A percentile compares a stretch with the other conserved stretches of the same genome.
These are phyloP conservation scores for Lachancea sp. DNA, from an alignment of 805 yeast genomes.

Conservation along the genomic window DNA sequence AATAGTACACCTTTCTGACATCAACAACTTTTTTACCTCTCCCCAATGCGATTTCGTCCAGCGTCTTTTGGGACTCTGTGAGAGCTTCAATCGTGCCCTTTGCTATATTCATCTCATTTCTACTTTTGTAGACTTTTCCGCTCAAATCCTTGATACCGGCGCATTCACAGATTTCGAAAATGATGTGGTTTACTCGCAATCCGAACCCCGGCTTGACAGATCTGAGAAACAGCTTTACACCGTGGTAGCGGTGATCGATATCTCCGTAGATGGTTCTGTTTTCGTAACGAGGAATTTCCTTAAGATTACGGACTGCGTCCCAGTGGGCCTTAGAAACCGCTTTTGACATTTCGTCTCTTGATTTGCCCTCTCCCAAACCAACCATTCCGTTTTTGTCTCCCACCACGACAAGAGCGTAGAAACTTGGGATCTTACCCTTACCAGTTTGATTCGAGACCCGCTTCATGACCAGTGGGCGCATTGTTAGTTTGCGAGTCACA, in stretches of 20 bases:
- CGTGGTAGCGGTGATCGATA: conserved; percentile 76
- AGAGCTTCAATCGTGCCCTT: conserved; percentile 86
- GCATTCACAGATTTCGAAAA: conserved; percentile 84
- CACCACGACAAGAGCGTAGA: conserved; percentile 78
- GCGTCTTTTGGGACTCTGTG: conserved; percentile 59
- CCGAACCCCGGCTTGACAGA: conserved; percentile 94
- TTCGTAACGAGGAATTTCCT: conserved; percentile 79
- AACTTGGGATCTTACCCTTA: conserved; percentile 80
- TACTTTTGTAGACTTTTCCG: conserved; percentile 85
- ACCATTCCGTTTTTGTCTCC: conserved; percentile 93
- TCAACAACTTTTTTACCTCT: conserved; percentile 95
- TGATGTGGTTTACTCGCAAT: conserved; percentile 80
- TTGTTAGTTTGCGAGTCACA: conserved; percentile 48
- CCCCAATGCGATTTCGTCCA: conserved; percentile 81
- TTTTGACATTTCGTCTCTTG: conserved; percentile 63
- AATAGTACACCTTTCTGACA: conserved; percentile 82
- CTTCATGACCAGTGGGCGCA: conserved; percentile 65
- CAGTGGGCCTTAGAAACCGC: conserved; percentile 84
- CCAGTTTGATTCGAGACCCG: conserved; percentile 87
- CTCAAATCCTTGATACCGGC: conserved; percentile 92
- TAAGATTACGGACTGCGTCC: conserved; percentile 85
- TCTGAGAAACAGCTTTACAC: conserved; percentile 72
- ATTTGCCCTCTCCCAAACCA: conserved; percentile 88
- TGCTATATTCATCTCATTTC: conserved; percentile 92
- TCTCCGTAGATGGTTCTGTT: conserved; percentile 86